Base-by-base conservation (phyloP, 176 grass and related monocot genomes). In the Typha latifolia region DNA sequence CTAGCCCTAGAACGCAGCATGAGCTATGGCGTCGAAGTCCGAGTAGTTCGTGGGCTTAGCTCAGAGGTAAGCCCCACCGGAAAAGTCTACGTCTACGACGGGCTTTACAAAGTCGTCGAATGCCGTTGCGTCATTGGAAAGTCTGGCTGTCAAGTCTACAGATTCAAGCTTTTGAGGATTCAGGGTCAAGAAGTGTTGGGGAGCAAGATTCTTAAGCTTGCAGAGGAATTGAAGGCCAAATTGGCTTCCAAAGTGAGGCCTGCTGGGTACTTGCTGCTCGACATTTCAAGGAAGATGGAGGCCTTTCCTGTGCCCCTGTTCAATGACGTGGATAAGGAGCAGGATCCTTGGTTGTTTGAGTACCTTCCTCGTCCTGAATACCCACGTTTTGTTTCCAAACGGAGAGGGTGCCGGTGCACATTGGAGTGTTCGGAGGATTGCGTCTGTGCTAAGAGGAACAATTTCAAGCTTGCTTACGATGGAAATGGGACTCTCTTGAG, bases 1-100 rank as follows among this genome's bases (percentile, higher is more conserved):
- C 85, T 96, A 12, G 88, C 93, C 14, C 84, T 96, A 19, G 85
- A 91, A 65, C 78, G 84, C 83, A 91, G 85, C 74, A 89, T 75
- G 78, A 61, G 67, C 10, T 96, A 86, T 66, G 88, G 88, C 62
- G 34, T 91, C 24, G 93, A 96, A 62, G 80, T 96, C 66, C 88
- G 88, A 15, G 93, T 96, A 56, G 74, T 91, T 29, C 80, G 88
- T 3, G 81, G 85, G 55, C 62, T 80, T 75, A 32, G 43, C 71
- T 63, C 64, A 23, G 75, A 82, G 1, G 14, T 18, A 50, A 74
- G 68, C 50, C 85, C 92, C 49, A 71, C 53, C 47, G 55, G 65
- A 23, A 85, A 73, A 66, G 61, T 84, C 14, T 96, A 96, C 21
- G 82, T 89, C 78, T 96, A 96, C 29, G 88, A 96, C 49, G 93